phyloP scores from a whole-genome alignment of 73 alveolate species.

The Tetrahymena borealis region DNA sequence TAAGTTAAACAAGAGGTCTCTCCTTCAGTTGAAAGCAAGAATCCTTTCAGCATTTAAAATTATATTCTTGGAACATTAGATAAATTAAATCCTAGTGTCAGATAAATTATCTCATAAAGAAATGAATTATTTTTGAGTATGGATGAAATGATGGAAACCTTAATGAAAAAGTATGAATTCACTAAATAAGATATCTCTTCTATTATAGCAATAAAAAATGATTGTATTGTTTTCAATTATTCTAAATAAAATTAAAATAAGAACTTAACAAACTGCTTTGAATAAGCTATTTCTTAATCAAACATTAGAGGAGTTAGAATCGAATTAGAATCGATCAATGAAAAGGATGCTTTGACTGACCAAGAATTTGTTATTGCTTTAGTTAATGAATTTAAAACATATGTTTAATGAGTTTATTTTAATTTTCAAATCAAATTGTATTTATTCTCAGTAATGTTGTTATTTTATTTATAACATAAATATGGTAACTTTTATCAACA shows the following conservation, averaged over 20 bases:
- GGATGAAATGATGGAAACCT: not conserved
- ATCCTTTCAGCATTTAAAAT: not conserved
- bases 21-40: not conserved
- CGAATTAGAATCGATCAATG: not conserved
- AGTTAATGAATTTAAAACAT: not conserved
- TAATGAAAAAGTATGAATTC: not conserved
- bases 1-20: not conserved
- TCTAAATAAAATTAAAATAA: not conserved
- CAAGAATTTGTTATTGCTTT: not conserved
- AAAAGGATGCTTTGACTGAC: not conserved
- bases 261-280: not conserved
- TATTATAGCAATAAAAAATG: not conserved
- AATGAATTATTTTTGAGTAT: not conserved
- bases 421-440: too few species aligned
- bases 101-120: not conserved
- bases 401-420: not conserved
- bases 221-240: not conserved
- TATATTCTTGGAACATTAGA: not conserved
- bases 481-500: too few species aligned
- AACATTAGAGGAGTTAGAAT: not conserved
- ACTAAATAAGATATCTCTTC: not conserved
- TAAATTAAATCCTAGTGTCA: not conserved
- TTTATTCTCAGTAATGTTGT: too few species aligned
- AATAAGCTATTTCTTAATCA: not conserved
- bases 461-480: too few species aligned